These are phyloP conservation scores for Penicillium simplicissimum DNA, from an alignment of 495 filamentous ascomycete genomes.

Conservation along the genomic window DNA sequence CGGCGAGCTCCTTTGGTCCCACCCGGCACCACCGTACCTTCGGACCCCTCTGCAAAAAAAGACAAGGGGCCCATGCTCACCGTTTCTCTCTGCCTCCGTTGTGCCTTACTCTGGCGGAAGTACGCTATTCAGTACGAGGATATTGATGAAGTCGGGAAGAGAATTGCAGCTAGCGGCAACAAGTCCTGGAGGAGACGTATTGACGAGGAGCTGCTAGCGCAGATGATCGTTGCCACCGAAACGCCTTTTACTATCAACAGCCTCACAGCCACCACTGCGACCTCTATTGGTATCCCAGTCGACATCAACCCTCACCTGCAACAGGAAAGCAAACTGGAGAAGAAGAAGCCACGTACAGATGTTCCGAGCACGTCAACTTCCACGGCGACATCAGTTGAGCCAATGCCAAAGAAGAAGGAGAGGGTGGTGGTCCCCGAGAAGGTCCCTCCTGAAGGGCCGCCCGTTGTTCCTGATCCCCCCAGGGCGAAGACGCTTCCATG, in stretches of 20 bases:
- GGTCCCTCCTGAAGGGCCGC: constrained; percentile 53
- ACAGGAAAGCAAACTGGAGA: constrained; percentile 47
- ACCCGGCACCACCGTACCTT: constrained; percentile 69
- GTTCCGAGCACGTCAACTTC: constrained; percentile 52
- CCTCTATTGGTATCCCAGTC: constrained; percentile 44
- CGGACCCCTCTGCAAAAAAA: constrained; percentile 63
- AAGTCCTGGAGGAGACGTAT: constrained; percentile 84
- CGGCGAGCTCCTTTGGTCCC: constrained; percentile 77
- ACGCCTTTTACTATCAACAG: constrained; percentile 49
- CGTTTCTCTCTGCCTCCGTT: constrained; percentile 84
- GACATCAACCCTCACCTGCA: constrained; percentile 43
- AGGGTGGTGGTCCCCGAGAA: constrained; percentile 60
- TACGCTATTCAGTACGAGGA: constrained; percentile 97
- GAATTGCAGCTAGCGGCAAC: constrained; percentile 77
- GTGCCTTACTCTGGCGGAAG: constrained; percentile 87
- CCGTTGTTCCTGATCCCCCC: constrained; percentile 68
- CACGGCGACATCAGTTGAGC: constrained; percentile 47
- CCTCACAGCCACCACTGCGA: constrained; percentile 46
- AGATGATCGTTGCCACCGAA: constrained; percentile 62
- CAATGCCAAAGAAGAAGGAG: constrained; percentile 65
- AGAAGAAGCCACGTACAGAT: constrained; percentile 61
- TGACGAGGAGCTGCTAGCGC: constrained; percentile 88
- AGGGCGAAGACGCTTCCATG: constrained; percentile 78
- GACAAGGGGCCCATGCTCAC: constrained; percentile 78
- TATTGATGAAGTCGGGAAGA: constrained; percentile 89